A percentile compares a stretch with the other conserved stretches of the same genome.
Conservation (phyloP, 2,329 filamentous ascomycete species). For the Colletotrichum tabaci region DNA sequence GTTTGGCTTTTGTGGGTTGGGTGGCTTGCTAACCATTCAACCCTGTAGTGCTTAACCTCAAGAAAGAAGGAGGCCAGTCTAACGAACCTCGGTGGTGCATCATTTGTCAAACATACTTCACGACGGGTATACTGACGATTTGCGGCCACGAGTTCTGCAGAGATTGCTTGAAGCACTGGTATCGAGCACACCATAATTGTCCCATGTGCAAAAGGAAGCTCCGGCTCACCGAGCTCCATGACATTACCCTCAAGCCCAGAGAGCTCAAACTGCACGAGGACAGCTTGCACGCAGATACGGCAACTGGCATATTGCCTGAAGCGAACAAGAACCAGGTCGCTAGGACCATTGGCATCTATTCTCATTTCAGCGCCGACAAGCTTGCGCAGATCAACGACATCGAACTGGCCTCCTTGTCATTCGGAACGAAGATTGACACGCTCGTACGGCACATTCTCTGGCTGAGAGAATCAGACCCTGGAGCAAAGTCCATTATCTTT, state of each 20-base stretch:
- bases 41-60: slow-evolving; percentile 65
- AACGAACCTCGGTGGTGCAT: slow-evolving; percentile 81
- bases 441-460: slow-evolving; percentile 86
- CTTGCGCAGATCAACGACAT: slow-evolving; percentile 87
- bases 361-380: slow-evolving; percentile 78
- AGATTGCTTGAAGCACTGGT: slow-evolving; percentile 88
- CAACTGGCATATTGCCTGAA: slow-evolving; percentile 22
- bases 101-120: slow-evolving; percentile 86
- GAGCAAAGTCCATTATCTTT: slow-evolving; percentile 94
- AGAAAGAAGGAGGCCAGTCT: slow-evolving; percentile 72
- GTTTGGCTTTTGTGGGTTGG: no score
- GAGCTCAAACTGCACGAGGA: slow-evolving; percentile 75
- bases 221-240: slow-evolving; percentile 78
- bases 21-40: background rate
- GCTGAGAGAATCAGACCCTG: slow-evolving; percentile 86
- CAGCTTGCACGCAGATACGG: slow-evolving; percentile 61
- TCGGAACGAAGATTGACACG: slow-evolving; percentile 92
- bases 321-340: slow-evolving; percentile 3
- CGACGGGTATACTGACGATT: slow-evolving; percentile 84
- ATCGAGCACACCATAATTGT: slow-evolving; percentile 80
- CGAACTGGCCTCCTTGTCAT: slow-evolving; percentile 80
- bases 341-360: slow-evolving; percentile 76
- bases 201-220: slow-evolving; percentile 86
- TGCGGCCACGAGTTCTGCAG: slow-evolving; percentile 96
- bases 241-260: slow-evolving; percentile 86